These are phyloP conservation scores for Yamadazyma conglobata DNA, from an alignment of 1,139 yeast species.

Conservation along the genomic window DNA sequence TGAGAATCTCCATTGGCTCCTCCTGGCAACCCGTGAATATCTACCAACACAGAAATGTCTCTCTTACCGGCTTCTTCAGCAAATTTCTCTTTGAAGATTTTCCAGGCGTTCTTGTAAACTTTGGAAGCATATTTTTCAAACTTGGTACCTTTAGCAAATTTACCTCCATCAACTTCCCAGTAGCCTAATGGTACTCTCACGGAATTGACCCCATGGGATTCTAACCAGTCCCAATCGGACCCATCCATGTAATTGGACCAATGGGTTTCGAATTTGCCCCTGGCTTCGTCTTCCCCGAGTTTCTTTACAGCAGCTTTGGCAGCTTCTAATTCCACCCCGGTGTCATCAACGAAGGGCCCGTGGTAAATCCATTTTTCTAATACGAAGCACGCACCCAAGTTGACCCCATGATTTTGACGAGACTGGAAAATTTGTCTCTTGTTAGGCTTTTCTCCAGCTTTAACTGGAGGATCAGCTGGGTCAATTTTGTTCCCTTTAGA, in stretches of 20 bases:
- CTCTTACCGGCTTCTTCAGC: slow-evolving; percentile 52
- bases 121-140: slow-evolving; percentile 46
- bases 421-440: slow-evolving; percentile 56
- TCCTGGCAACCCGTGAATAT: slow-evolving; percentile 86
- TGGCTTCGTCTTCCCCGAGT: slow-evolving; percentile 54
- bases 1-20: slow-evolving; percentile 88
- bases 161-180: slow-evolving; percentile 76
- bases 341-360: slow-evolving; percentile 51
- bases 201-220: slow-evolving; percentile 63
- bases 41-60: slow-evolving; percentile 73
- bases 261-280: slow-evolving; percentile 56
- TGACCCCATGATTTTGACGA: slow-evolving; percentile 78
- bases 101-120: slow-evolving; percentile 76
- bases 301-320: slow-evolving; percentile 45
- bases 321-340: slow-evolving; percentile 71
- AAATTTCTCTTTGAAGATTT: slow-evolving; percentile 43
- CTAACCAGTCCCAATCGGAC: slow-evolving; percentile 78
- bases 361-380: slow-evolving; percentile 74
- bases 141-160: slow-evolving; percentile 54
- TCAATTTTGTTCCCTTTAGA: slow-evolving; percentile 30
- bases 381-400: slow-evolving; percentile 80
- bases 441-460: slow-evolving; percentile 36
- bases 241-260: slow-evolving; percentile 66
- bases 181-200: slow-evolving; percentile 88
- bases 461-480: slow-evolving; percentile 27